Percentiles rank a stretch among this genome's conserved stretches.
Conservation (phyloP, 805 yeast genomes). For the Hermanozyma aechmeae region DNA sequence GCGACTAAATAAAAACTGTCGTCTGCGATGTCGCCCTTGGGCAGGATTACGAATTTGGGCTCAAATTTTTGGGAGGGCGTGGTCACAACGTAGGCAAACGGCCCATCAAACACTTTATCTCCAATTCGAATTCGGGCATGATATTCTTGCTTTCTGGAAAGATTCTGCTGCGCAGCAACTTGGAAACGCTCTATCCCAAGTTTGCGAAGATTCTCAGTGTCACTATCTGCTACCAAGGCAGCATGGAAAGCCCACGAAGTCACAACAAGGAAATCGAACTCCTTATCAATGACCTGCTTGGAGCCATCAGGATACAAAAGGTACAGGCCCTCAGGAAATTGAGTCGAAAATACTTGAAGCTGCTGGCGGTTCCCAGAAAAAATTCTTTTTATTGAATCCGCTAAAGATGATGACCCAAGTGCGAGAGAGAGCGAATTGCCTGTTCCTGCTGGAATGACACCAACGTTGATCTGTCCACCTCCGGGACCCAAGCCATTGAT, state of each 20-base stretch:
- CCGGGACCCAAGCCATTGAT: constrained; percentile 37
- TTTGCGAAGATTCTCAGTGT: constrained; percentile 53
- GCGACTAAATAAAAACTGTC: constrained; percentile 36
- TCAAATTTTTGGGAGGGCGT: constrained; percentile 52
- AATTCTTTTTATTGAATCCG: constrained; percentile 24
- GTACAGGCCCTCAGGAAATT: constrained; percentile 28
- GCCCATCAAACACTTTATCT: constrained; percentile 14
- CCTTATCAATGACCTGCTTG: constrained; percentile 5
- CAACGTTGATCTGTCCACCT: constrained; percentile 12
- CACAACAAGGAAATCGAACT: constrained; percentile 47
- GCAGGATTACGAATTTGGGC: constrained; percentile 53
- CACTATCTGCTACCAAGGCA: constrained; percentile 72
- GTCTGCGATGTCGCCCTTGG: constrained; percentile 39
- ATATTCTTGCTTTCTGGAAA: constrained; percentile 43
- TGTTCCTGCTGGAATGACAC: constrained; percentile 67
- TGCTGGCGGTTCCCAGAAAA: constrained; percentile 19
- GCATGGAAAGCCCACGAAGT: constrained; percentile 85
- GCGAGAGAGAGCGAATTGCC: constrained; percentile 78
- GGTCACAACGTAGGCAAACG: constrained; percentile 51
- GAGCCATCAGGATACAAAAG: constrained; percentile 12
- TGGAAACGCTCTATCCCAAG: constrained; percentile 61
- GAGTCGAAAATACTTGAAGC: constrained; percentile 35
- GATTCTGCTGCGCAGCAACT: constrained; percentile 53
- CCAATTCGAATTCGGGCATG: constrained; percentile 14
- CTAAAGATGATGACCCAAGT: constrained; percentile 26